Evolutionary conservation across 305 asterid species (phyloP), one percentile per base, ranked within the genome.

Genomic region (Fraxinus baroniana): DNA sequence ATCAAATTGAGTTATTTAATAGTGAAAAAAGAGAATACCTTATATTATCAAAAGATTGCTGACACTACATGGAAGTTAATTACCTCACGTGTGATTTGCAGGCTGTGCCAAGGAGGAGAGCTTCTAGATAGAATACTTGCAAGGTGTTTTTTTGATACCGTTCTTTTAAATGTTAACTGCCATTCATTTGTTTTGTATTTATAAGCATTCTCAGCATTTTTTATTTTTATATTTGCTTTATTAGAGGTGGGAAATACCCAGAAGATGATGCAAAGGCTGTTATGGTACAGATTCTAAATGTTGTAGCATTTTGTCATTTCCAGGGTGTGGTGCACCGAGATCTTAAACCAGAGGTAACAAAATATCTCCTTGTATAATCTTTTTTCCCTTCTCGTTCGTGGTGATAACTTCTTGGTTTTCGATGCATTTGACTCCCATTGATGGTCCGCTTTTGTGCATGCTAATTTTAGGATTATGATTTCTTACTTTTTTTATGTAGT

Each of bases 271-370:
- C 93, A 5, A 91, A 87, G 86, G 87, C 77, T 5, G 85, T 91
- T 33, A 75, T 90, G 81, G 88, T 89, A 33, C 97, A 93, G 87
- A 91, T 92, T 87, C 80, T 93, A 82, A 89, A 90, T 77, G 90
- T 89, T 12, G 93, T 91, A 78, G 93, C 94, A 2, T 92, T 86
- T 79, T 91, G 93, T 86, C 98, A 94, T 86, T 93, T 90, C 78
- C 97, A 94, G 80, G 97, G 98, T 46, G 94, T 94, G 57, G 90
- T 91, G 86, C 98, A 93, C 90, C 92, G 94, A n/a, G 98, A 92
- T 87, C 86, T 94, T 71, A 92, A 92, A 83, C 98, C 95, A 2
- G 97, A 93, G 97, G 97, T 91, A 76, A 74, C 80, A 74, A 36
- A 39, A 35, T 22, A 76, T 24, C 36, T 41, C 41, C 26, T 17